phyloP scores from a whole-genome alignment of 495 filamentous ascomycete genomes.

The Entonaema liquescens region DNA sequence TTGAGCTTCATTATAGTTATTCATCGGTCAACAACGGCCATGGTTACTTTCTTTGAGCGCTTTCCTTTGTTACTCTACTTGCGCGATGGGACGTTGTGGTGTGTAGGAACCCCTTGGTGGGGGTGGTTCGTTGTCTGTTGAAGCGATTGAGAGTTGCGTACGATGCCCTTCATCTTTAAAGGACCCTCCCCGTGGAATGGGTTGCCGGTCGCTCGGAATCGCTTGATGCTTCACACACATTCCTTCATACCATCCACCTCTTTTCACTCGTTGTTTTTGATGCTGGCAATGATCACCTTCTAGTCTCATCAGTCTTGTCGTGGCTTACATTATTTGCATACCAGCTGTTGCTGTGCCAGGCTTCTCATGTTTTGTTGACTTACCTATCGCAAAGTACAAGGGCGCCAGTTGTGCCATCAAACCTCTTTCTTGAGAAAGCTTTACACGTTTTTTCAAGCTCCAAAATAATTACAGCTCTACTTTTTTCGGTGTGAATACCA shows the following conservation, averaged over 20 bases:
- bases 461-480: slow-evolving; percentile 10
- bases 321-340: slow-evolving; percentile 43
- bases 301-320: slow-evolving; percentile 41
- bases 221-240: slow-evolving; percentile 45
- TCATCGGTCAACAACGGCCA: slow-evolving; percentile 43
- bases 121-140: slow-evolving; percentile 15
- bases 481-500: slow-evolving; percentile 19
- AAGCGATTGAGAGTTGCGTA: slow-evolving; percentile 19
- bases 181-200: slow-evolving; percentile 42
- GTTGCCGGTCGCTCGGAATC: slow-evolving; percentile 25
- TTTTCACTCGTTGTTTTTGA: slow-evolving; percentile 42
- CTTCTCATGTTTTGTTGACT: slow-evolving; percentile 49
- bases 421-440: slow-evolving; percentile 26
- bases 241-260: slow-evolving; percentile 37
- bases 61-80: slow-evolving; percentile 34
- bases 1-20: slow-evolving; percentile 41
- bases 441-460: slow-evolving; percentile 13
- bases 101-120: slow-evolving; percentile 11
- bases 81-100: slow-evolving; percentile 25
- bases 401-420: slow-evolving; percentile 24
- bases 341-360: slow-evolving; percentile 47
- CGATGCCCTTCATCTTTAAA: slow-evolving; percentile 41
- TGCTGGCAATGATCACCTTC: slow-evolving; percentile 38
- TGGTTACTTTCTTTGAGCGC: slow-evolving; percentile 43
- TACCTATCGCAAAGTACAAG: slow-evolving; percentile 43